These are phyloP conservation scores for Chlorella sp. DNA, from an alignment of 139 green algal species.

Conservation along the genomic window DNA sequence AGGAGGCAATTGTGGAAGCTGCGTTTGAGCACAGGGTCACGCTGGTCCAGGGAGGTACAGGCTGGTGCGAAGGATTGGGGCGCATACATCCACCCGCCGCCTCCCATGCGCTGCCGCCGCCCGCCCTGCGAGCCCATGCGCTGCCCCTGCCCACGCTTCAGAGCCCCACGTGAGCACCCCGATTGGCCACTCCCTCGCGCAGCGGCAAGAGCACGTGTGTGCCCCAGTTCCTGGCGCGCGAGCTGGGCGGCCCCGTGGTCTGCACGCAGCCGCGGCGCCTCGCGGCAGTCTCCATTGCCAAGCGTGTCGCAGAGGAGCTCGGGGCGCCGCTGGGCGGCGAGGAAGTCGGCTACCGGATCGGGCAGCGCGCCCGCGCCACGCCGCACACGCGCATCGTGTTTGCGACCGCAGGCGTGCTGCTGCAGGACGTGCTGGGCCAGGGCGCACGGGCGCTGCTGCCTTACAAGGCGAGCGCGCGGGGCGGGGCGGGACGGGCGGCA, in stretches of 20 bases:
- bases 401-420: slow-evolving; percentile 81
- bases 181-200: background rate
- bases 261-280: slow-evolving; percentile 34
- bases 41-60: slow-evolving; percentile 17
- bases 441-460: slow-evolving; percentile 19
- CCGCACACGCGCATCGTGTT: slow-evolving; percentile 39
- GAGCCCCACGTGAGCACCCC: background rate
- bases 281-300: slow-evolving; percentile 22
- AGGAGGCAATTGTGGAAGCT: slow-evolving; percentile 6
- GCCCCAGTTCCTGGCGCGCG: slow-evolving; percentile 67
- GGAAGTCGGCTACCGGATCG: slow-evolving; percentile 42
- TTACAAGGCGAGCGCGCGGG: too few relatives aligned
- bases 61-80: slow-evolving; percentile 14
- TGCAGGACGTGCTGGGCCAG: slow-evolving; percentile 74
- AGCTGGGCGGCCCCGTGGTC: slow-evolving; percentile 8
- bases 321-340: slow-evolving; percentile 27
- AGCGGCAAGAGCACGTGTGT: slow-evolving; percentile 81
- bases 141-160: background rate
- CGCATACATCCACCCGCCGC: background rate
- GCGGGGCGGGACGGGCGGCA: too few relatives aligned
- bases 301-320: slow-evolving; percentile 35
- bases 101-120: background rate
- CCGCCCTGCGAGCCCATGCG: background rate
- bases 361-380: slow-evolving; percentile 31
- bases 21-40: slow-evolving; percentile 22